phyloP scores from a whole-genome alignment of 2,329 filamentous ascomycete genomes.

The Exophiala lecanii-corni region DNA sequence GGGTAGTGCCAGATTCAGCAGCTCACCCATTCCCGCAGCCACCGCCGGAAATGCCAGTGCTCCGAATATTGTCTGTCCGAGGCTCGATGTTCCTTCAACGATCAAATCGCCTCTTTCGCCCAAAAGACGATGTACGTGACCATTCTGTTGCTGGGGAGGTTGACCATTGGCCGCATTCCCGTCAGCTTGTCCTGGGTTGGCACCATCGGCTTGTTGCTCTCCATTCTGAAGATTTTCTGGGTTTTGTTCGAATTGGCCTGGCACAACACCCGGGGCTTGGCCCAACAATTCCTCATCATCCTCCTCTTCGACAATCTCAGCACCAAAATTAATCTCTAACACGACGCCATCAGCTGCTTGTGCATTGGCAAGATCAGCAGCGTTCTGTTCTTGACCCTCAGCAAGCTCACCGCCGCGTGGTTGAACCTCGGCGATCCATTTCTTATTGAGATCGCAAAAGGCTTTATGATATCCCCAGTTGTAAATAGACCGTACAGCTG shows the following conservation, averaged over 20 bases:
- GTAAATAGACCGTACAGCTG: constrained; percentile 62
- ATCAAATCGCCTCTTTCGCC: constrained; percentile 44
- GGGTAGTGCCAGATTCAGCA: constrained; percentile 66
- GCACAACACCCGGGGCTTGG: constrained; percentile 29
- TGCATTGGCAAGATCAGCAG: constrained; percentile 32
- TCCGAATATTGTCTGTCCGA: constrained; percentile 59
- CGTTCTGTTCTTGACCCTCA: constrained; percentile 29
- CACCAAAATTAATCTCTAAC: neutral
- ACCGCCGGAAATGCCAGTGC: constrained; percentile 77
- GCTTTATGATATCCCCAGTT: constrained; percentile 57
- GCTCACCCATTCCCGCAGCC: constrained; percentile 70
- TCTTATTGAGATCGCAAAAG: constrained; percentile 54
- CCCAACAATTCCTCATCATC: neutral
- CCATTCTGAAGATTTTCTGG: constrained; percentile 36
- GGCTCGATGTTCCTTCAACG: constrained; percentile 49
- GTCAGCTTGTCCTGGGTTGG: constrained; percentile 28
- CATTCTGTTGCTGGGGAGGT: constrained; percentile 9
- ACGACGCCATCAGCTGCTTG: constrained; percentile 39
- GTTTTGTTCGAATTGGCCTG: constrained; percentile 49
- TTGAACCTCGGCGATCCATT: constrained; percentile 60
- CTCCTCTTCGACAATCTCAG: neutral
- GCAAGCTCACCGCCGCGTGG: constrained; percentile 44
- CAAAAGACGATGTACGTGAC: constrained; percentile 30
- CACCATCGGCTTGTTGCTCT: constrained; percentile 28
- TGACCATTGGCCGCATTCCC: constrained; percentile 26